Conservation (phyloP, 2,329 filamentous ascomycete species). For the Phaeophleospora eucalypticola region DNA sequence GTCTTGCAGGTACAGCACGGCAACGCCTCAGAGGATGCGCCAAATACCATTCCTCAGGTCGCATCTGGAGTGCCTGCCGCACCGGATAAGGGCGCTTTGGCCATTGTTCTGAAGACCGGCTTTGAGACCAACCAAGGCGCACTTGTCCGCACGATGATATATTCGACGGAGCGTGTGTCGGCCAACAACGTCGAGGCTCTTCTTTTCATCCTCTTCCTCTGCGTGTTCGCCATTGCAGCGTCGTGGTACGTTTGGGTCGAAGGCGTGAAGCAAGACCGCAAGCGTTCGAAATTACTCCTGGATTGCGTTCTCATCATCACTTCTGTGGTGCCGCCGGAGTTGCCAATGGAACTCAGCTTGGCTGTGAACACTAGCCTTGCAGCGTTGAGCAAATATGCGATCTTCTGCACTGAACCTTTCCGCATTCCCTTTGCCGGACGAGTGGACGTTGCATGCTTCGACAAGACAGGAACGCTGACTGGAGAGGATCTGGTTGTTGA, state of each 20-base stretch:
- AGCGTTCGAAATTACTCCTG: conserved; percentile 92
- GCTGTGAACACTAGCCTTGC: conserved; percentile 97
- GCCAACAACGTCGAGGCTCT: conserved; percentile 95
- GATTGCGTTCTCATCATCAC: conserved; percentile 98
- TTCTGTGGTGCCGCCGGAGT: conserved; percentile 94
- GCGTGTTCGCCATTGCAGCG: conserved; percentile 92
- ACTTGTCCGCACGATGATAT: conserved; percentile 98
- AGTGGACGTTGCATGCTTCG: conserved; percentile 94
- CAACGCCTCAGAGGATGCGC: conserved; percentile 65
- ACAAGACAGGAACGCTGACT: conserved; percentile 96
- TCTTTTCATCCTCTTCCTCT: conserved; percentile 94
- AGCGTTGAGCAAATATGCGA: conserved; percentile 88
- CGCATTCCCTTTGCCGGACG: conserved; percentile 94
- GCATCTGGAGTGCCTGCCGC: conserved; percentile 75
- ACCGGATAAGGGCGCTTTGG: conserved; percentile 90
- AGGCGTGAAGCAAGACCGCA: conserved; percentile 88
- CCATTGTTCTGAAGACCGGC: conserved; percentile 91
- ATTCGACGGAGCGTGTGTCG: conserved; percentile 97
- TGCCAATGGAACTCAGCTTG: conserved; percentile 96
- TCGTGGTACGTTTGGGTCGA: conserved; percentile 99
- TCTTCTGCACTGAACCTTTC: conserved; percentile 99
- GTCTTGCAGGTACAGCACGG: conserved; percentile 92
- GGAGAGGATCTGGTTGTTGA: conserved; percentile 96
- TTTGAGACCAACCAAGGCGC: conserved; percentile 98
- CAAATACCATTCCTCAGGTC: conserved; percentile 58